phyloP scores from a whole-genome alignment of 140 eudicot species.

The Cichorium intybus region DNA sequence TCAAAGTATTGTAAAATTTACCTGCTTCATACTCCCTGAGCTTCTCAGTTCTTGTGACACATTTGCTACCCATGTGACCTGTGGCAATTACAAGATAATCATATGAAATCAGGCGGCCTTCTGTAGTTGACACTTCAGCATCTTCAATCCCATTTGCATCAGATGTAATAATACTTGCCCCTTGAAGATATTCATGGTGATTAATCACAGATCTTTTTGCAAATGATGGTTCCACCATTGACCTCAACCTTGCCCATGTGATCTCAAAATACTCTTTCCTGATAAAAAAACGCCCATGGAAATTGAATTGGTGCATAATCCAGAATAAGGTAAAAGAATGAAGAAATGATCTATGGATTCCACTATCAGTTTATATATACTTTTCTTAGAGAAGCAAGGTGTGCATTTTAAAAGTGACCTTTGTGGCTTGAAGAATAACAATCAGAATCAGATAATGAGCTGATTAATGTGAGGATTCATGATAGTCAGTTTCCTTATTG shows the following conservation, averaged over 20 bases:
- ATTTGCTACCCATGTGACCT: constrained; percentile 43
- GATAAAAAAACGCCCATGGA: constrained; percentile 11
- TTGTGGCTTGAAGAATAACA: not conserved
- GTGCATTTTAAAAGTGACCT: too few relatives aligned
- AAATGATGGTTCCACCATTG: constrained; percentile 73
- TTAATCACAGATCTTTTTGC: constrained; percentile 56
- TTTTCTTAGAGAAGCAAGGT: not conserved
- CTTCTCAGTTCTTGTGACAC: constrained; percentile 44
- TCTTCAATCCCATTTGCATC: constrained; percentile 51
- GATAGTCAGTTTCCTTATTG: too few relatives aligned
- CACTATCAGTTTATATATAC: not conserved
- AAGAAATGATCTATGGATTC: not conserved
- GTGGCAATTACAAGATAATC: constrained; percentile 83
- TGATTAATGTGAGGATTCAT: not conserved
- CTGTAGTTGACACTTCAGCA: constrained; percentile 44
- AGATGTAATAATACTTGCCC: constrained; percentile 57
- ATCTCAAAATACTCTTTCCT: constrained; percentile 81
- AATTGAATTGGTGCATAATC: not conserved
- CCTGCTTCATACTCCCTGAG: constrained; percentile 59
- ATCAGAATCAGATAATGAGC: not conserved
- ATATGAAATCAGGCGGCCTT: constrained; percentile 48
- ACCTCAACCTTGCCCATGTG: constrained; percentile 68
- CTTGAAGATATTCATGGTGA: constrained; percentile 61
- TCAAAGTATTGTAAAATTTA: constrained; percentile 19
- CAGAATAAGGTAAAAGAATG: not conserved